A percentile compares a stretch with the other conserved stretches of the same genome.
These are phyloP conservation scores for Metschnikowia cerradonensis DNA, from an alignment of 805 yeast species.

Conservation along the genomic window DNA sequence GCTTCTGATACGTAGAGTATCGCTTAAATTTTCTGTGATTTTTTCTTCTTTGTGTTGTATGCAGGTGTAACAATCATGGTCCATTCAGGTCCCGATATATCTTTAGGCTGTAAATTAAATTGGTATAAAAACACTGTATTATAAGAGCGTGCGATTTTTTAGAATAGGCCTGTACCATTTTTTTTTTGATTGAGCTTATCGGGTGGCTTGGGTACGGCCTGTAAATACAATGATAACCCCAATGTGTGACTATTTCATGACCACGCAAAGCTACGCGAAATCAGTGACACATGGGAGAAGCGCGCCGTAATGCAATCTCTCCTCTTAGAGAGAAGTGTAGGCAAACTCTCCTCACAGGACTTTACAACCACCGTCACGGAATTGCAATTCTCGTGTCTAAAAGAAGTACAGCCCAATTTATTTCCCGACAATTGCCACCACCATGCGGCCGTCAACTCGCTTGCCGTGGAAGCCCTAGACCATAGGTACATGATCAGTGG, in stretches of 20 bases:
- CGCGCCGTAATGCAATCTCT: conserved; percentile 32
- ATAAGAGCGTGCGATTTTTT: too few relatives aligned
- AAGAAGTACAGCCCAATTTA: conserved; percentile 22
- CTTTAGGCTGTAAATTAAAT: too few relatives aligned
- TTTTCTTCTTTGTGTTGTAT: not conserved
- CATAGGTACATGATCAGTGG: conserved; percentile 59
- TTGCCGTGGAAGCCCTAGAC: conserved; percentile 50
- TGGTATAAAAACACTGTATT: too few relatives aligned
- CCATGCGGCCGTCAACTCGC: conserved; percentile 54
- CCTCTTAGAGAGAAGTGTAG: conserved; percentile 31
- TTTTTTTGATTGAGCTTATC: too few relatives aligned
- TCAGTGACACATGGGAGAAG: not conserved
- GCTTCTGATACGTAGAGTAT: not conserved
- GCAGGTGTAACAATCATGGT: not conserved
- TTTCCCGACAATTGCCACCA: conserved; percentile 45
- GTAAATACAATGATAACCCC: too few relatives aligned
- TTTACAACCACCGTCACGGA: conserved; percentile 36
- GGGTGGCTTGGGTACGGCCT: too few relatives aligned
- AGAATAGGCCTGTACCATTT: too few relatives aligned
- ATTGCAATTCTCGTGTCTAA: conserved; percentile 28
- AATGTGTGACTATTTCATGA: not conserved
- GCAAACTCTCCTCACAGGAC: conserved; percentile 26
- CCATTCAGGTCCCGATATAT: too few relatives aligned
- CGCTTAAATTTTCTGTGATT: not conserved
- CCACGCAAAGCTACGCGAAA: too few relatives aligned